A percentile compares a stretch with the other conserved stretches of the same genome.
These are phyloP conservation scores for Apiotrichum mycotoxinovorans DNA, from an alignment of 1,284 basidiomycete species.

Conservation along the genomic window DNA sequence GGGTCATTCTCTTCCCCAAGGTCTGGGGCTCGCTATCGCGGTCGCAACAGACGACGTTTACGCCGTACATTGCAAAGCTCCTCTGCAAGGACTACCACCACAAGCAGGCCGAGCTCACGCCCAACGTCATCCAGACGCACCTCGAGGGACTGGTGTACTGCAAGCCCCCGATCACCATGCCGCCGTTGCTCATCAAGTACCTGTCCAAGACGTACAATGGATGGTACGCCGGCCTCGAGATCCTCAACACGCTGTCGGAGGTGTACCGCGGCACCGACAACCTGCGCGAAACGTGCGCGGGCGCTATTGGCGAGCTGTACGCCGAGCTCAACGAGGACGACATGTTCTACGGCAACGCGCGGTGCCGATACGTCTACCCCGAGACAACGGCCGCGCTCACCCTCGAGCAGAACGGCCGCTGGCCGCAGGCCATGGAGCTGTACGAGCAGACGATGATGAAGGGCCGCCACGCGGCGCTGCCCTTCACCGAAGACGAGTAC, in stretches of 20 bases:
- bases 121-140: conserved; percentile 91
- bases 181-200: conserved; percentile 94
- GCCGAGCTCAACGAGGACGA: conserved; percentile 96
- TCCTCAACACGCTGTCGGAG: conserved; percentile 72
- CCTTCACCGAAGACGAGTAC: conserved; percentile 94
- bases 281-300: conserved; percentile 79
- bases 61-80: conserved; percentile 83
- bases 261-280: conserved; percentile 75
- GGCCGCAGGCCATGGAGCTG: conserved; percentile 83
- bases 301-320: conserved; percentile 91
- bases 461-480: conserved; percentile 74
- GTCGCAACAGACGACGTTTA: conserved; percentile 83
- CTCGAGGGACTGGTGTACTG: conserved; percentile 81
- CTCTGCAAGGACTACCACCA: conserved; percentile 92
- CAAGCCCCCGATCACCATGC: conserved; percentile 78
- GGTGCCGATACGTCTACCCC: conserved; percentile 76
- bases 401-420: conserved; percentile 96
- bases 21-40: conserved; percentile 82
- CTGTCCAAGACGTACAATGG: conserved; percentile 93
- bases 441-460: conserved; percentile 91
- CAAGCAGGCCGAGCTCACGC: conserved; percentile 83
- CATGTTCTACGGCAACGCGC: conserved; percentile 95
- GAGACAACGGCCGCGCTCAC: conserved; percentile 92
- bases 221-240: conserved; percentile 88
- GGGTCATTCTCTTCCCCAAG: conserved; percentile 88